Conservation (phyloP, 2,329 filamentous ascomycete genomes). For the Plectosphaerella plurivora region DNA sequence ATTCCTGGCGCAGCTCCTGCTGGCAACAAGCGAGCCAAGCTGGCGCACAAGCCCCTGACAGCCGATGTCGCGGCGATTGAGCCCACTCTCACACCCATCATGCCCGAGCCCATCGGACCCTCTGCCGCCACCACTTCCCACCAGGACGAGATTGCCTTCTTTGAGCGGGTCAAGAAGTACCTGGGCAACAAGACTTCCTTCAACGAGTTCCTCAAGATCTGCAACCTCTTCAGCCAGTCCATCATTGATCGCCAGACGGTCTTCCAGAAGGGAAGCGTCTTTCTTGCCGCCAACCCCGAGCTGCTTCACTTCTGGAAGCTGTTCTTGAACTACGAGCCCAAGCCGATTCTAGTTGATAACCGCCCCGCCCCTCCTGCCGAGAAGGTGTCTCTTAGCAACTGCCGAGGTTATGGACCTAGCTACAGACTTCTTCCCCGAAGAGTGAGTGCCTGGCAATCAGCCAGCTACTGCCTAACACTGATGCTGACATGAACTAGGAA, state of each 20-base stretch:
- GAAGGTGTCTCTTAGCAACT: conserved; percentile 90
- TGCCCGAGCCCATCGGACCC: conserved; percentile 83
- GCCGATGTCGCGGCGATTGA: conserved; percentile 64
- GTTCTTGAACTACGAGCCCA: conserved; percentile 74
- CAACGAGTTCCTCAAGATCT: conserved; percentile 94
- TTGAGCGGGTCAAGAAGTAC: conserved; percentile 94
- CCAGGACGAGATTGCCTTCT: conserved; percentile 85
- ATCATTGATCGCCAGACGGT: conserved; percentile 83
- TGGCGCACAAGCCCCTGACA: conserved; percentile 62
- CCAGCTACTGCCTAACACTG: too few relatives aligned
- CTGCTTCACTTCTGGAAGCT: conserved; percentile 84
- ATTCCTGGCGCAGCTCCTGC: conserved; percentile 22
- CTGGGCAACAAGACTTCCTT: conserved; percentile 89
- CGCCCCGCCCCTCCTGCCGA: conserved; percentile 70
- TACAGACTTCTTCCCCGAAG: conserved; percentile 83
- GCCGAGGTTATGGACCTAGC: conserved; percentile 90
- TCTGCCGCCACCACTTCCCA: conserved; percentile 68
- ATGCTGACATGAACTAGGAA: conserved; percentile 44
- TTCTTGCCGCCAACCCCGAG: conserved; percentile 84
- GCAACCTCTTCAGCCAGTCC: conserved; percentile 91
- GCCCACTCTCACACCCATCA: conserved; percentile 80
- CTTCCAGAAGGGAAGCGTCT: conserved; percentile 75
- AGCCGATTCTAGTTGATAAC: conserved; percentile 76
- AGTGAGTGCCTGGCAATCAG: conserved; percentile 40
- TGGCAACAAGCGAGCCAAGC: conserved; percentile 64